Evolutionary conservation across 1,284 basidiomycete genomes (phyloP).

Genomic region (Mycena sp.): DNA sequence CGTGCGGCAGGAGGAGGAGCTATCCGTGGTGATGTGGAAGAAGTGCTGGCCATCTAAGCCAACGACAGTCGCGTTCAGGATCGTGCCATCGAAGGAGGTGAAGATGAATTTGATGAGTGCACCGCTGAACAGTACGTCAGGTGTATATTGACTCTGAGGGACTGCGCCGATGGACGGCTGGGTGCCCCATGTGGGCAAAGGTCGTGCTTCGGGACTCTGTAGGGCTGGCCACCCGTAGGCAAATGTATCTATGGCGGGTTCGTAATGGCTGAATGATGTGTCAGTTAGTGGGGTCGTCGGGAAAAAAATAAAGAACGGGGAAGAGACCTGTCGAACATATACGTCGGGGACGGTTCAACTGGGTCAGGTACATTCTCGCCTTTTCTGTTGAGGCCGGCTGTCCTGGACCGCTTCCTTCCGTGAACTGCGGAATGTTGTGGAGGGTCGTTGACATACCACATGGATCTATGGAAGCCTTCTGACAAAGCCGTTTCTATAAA

Average conservation of each 20-base stretch:
- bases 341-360: too few species aligned
- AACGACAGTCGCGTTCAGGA: not conserved
- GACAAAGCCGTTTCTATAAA: too few species aligned
- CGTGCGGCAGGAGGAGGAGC: not conserved
- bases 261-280: too few species aligned
- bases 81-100: not conserved
- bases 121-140: not conserved
- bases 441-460: too few species aligned
- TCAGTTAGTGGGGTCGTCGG: too few species aligned
- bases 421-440: too few species aligned
- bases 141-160: not conserved
- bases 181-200: not conserved
- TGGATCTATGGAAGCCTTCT: too few species aligned
- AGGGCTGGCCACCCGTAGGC: not conserved
- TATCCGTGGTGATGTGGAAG: not conserved
- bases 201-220: not conserved
- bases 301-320: too few species aligned
- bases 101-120: not conserved
- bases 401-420: too few species aligned
- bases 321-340: too few species aligned
- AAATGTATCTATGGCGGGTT: slow-evolving; percentile 5
- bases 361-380: too few species aligned
- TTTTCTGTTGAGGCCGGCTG: too few species aligned
- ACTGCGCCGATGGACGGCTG: slow-evolving; percentile 1
- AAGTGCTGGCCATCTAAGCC: not conserved